A percentile compares a stretch with the other conserved stretches of the same genome.
phyloP scores from a whole-genome alignment of 1,139 yeast species.

The Schwanniomyces etchellsii region DNA sequence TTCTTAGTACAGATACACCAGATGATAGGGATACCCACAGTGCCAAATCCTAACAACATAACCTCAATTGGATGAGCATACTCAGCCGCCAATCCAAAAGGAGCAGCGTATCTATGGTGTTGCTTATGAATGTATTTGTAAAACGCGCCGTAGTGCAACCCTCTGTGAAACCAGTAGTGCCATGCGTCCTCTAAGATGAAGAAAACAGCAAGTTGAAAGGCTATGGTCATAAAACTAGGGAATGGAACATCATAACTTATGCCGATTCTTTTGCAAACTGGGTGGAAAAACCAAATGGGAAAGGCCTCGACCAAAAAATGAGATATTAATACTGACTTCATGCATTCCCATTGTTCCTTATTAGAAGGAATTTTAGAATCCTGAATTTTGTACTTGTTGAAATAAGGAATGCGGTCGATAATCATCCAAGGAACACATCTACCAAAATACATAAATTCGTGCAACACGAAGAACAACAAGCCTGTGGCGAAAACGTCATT shows the following conservation, averaged over 20 bases:
- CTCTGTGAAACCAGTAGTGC: slow-evolving; percentile 45
- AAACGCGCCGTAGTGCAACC: slow-evolving; percentile 41
- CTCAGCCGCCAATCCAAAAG: slow-evolving; percentile 45
- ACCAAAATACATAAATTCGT: slow-evolving; percentile 40
- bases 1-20: slow-evolving; percentile 32
- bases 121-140: slow-evolving; percentile 45
- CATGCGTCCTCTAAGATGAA: slow-evolving; percentile 42
- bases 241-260: slow-evolving; percentile 36
- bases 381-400: slow-evolving; percentile 39
- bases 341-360: slow-evolving; percentile 44
- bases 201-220: slow-evolving; percentile 30
- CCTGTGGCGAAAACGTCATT: slow-evolving; percentile 45
- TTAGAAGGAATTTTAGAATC: slow-evolving; percentile 35
- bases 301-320: slow-evolving; percentile 43
- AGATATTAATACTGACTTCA: slow-evolving; percentile 37
- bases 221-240: slow-evolving; percentile 26
- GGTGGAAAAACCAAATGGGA: slow-evolving; percentile 47
- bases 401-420: slow-evolving; percentile 38
- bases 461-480: slow-evolving; percentile 34
- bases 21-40: slow-evolving; percentile 42
- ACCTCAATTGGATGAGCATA: slow-evolving; percentile 47
- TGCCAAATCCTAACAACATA: slow-evolving; percentile 39
- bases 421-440: slow-evolving; percentile 44
- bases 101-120: slow-evolving; percentile 47
- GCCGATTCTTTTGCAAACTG: slow-evolving; percentile 35